A percentile compares a stretch with the other conserved stretches of the same genome.
phyloP scores from a whole-genome alignment of 441 rosid species.

The Bruguiera hainesii region DNA sequence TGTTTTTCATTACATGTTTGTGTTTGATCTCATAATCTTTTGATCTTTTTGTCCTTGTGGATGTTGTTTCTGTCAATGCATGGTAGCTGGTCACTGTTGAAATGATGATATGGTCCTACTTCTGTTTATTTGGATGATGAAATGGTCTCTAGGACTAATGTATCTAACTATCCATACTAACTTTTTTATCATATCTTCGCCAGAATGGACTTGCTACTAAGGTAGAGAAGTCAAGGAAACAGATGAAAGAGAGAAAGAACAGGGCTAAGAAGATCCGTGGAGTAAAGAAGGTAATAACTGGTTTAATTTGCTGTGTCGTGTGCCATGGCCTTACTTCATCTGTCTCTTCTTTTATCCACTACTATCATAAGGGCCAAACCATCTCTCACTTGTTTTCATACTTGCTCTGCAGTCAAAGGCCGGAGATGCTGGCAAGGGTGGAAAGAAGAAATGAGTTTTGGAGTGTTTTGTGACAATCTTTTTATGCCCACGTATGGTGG shows the following conservation, averaged over 20 bases:
- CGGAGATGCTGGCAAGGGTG: slow-evolving; percentile 61
- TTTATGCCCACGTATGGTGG: not conserved
- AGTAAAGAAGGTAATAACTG: slow-evolving; percentile 62
- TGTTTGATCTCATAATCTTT: too few species aligned
- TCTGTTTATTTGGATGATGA: too few species aligned
- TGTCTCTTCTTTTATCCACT: too few species aligned
- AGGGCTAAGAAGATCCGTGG: slow-evolving; percentile 86
- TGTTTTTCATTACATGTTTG: too few species aligned
- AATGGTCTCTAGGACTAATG: too few species aligned
- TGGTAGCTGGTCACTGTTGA: too few species aligned
- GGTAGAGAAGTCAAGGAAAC: slow-evolving; percentile 86
- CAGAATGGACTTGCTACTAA: slow-evolving; percentile 90
- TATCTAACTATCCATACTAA: not conserved
- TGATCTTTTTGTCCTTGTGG: too few species aligned
- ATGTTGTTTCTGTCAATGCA: too few species aligned
- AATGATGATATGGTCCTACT: too few species aligned
- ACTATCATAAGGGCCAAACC: too few species aligned
- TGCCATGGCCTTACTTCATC: too few species aligned
- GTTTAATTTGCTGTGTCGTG: not conserved
- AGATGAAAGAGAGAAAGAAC: slow-evolving; percentile 86
- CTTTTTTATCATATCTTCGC: not conserved
- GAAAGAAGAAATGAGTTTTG: slow-evolving; percentile 66
- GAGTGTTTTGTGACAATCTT: slow-evolving; percentile 6
- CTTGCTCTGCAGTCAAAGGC: slow-evolving; percentile 62
- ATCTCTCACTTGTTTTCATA: too few species aligned